Conservation (phyloP, 805 yeast genomes). For the Schwanniomyces yamadae region DNA sequence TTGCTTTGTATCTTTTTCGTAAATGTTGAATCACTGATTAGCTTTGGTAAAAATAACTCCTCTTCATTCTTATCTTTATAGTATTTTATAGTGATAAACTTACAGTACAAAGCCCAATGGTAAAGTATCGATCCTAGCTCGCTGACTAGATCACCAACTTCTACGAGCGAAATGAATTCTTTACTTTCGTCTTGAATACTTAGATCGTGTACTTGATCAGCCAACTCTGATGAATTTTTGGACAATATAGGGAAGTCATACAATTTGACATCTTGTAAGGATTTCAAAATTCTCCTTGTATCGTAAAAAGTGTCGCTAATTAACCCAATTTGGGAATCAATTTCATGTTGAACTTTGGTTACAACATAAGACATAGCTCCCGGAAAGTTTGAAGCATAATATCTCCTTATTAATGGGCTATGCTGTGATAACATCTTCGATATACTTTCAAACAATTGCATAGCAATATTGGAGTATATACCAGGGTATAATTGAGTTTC, state of each 20-base stretch:
- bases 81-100: slow-evolving; percentile 72
- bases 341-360: slow-evolving; percentile 75
- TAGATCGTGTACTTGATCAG: slow-evolving; percentile 18
- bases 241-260: slow-evolving; percentile 41
- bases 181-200: slow-evolving; percentile 30
- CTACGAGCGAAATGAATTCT: slow-evolving; percentile 51
- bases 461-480: slow-evolving; percentile 57
- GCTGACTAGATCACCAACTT: slow-evolving; percentile 61
- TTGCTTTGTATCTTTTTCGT: slow-evolving; percentile 52
- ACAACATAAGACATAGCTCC: slow-evolving; percentile 64
- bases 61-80: slow-evolving; percentile 36
- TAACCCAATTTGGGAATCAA: slow-evolving; percentile 89
- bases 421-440: slow-evolving; percentile 86
- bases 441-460: slow-evolving; percentile 77
- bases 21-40: slow-evolving; percentile 55
- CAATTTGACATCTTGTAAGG: slow-evolving; percentile 51
- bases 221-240: slow-evolving; percentile 11
- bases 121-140: slow-evolving; percentile 78
- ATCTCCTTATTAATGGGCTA: slow-evolving; percentile 68
- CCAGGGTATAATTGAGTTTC: slow-evolving; percentile 43
- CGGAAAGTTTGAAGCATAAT: slow-evolving; percentile 56
- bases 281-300: slow-evolving; percentile 55
- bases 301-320: slow-evolving; percentile 86
- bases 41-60: slow-evolving; percentile 45
- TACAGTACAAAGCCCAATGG: slow-evolving; percentile 80